Percentiles rank a stretch among this genome's conserved stretches.
These are phyloP conservation scores for Lipomyces yarrowii DNA, from an alignment of 1,139 yeast genomes.

Conservation along the genomic window DNA sequence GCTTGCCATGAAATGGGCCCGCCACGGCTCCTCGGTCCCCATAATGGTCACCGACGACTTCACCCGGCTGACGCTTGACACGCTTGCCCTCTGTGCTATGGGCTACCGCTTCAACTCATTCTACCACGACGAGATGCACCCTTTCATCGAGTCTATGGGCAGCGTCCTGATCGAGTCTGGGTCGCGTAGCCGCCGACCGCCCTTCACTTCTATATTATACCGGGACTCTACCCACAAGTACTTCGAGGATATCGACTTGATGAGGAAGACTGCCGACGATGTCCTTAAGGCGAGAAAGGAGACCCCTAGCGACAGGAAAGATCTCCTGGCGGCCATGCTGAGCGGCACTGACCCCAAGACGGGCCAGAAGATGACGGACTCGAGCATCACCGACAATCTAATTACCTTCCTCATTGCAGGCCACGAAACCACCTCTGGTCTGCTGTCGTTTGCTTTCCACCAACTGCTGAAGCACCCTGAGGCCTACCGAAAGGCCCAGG, in stretches of 20 bases:
- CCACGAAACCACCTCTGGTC: conserved; percentile 6
- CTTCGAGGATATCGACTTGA: conserved; percentile 15
- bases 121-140: conserved; percentile 23
- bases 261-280: conserved; percentile 17
- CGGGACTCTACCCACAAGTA: conserved; percentile 14
- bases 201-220: conserved; percentile 9
- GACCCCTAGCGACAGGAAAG: conserved; percentile 7
- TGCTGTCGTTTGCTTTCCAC: conserved; percentile 1
- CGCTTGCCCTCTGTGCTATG: conserved; percentile 20
- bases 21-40: conserved; percentile 15
- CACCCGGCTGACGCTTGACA: conserved; percentile 23
- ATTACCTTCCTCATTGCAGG: conserved; percentile 6
- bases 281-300: conserved; percentile 12
- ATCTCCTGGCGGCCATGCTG: conserved; percentile 13
- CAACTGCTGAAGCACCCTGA: conserved; percentile 3
- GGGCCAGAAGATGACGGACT: conserved; percentile 12
- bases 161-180: conserved; percentile 18
- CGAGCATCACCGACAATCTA: conserved; percentile 2
- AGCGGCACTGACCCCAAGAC: conserved; percentile 21
- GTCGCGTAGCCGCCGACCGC: conserved; percentile 9
- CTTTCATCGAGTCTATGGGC: conserved; percentile 19
- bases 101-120: conserved; percentile 24
- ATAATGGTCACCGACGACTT: conserved; percentile 17
- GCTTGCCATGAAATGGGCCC: conserved; percentile 15
- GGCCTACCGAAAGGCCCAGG: conserved; percentile 19